Evolutionary conservation across 169 alveolate genomes (phyloP).

Genomic region (Plasmodium malariae): DNA sequence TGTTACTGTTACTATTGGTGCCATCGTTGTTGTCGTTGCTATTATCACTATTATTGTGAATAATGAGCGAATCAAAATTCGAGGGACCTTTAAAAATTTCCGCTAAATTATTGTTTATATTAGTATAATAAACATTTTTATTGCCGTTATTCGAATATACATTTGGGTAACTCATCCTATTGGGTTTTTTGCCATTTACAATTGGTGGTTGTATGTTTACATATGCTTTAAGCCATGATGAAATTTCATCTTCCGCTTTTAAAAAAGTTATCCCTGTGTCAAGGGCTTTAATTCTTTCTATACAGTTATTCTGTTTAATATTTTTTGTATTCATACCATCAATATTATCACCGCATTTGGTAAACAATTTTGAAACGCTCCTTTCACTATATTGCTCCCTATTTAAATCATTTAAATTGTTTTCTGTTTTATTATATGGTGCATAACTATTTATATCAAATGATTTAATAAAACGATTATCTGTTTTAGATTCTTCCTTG

Average conservation of each 20-base stretch:
- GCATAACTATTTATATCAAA: slow-evolving; percentile 10
- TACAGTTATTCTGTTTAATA: slow-evolving; percentile 8
- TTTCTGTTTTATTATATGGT: slow-evolving; percentile 7
- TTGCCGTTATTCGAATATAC: slow-evolving; percentile 8
- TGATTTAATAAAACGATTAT: slow-evolving; percentile 4
- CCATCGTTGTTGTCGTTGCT: too few species aligned
- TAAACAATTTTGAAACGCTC: background rate
- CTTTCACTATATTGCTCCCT: slow-evolving; percentile 5
- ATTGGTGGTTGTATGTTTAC: slow-evolving; percentile 10
- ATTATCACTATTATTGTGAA: too few species aligned
- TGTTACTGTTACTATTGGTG: too few species aligned
- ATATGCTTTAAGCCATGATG: slow-evolving; percentile 24
- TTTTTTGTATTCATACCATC: background rate
- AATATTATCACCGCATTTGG: background rate
- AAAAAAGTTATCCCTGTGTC: slow-evolving; percentile 5
- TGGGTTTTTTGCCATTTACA: background rate
- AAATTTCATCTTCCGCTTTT: background rate
- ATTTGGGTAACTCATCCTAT: slow-evolving; percentile 1
- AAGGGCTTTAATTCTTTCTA: slow-evolving; percentile 14
- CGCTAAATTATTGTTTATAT: background rate
- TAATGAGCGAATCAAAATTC: too few species aligned
- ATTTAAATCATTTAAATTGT: slow-evolving; percentile 1
- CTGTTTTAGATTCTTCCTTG: background rate
- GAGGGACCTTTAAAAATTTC: background rate
- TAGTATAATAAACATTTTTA: background rate